Conservation (phyloP, 257 asterid genomes). For the Catharanthus roseus region DNA sequence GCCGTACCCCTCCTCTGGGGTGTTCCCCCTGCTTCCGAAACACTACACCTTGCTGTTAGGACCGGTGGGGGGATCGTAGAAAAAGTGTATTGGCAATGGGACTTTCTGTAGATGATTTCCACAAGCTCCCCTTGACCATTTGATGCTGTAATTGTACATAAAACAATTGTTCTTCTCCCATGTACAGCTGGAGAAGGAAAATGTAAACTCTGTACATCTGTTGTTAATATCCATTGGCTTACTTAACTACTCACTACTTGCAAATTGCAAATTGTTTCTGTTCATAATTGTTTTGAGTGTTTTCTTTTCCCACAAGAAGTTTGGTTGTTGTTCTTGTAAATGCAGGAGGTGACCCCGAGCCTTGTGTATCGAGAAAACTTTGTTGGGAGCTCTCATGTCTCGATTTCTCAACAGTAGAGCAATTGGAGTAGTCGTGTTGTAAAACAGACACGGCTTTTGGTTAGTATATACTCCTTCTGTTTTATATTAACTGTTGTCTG, state of each 20-base stretch:
- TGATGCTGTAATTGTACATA: slow-evolving; percentile 47
- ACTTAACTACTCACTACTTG: too few species aligned
- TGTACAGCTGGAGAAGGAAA: slow-evolving; percentile 29
- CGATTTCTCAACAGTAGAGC: too few species aligned
- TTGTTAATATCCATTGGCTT: slow-evolving; percentile 8
- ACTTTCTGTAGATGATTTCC: slow-evolving; percentile 53
- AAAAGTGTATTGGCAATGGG: slow-evolving; percentile 96
- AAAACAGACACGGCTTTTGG: too few species aligned
- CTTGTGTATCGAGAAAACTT: too few species aligned
- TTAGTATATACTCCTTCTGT: too few species aligned
- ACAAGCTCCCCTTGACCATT: slow-evolving; percentile 28
- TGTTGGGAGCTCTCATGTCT: too few species aligned
- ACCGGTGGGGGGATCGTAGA: slow-evolving; percentile 97
- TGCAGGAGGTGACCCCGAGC: too few species aligned
- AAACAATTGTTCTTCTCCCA: slow-evolving; percentile 14
- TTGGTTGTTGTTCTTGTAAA: too few species aligned
- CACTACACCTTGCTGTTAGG: slow-evolving; percentile 86
- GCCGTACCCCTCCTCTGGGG: slow-evolving; percentile 99
- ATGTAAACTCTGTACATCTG: slow-evolving; percentile 19
- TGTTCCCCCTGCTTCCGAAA: slow-evolving; percentile 96
- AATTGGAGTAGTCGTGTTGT: too few species aligned
- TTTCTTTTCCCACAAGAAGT: too few species aligned
- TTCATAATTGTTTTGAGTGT: too few species aligned
- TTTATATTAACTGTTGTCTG: too few species aligned
- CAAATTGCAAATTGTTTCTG: neutral